A percentile compares a stretch with the other conserved stretches of the same genome.
Evolutionary conservation across 352 stramenopile genomes (phyloP).

Genomic region (Phytophthora quininea): DNA sequence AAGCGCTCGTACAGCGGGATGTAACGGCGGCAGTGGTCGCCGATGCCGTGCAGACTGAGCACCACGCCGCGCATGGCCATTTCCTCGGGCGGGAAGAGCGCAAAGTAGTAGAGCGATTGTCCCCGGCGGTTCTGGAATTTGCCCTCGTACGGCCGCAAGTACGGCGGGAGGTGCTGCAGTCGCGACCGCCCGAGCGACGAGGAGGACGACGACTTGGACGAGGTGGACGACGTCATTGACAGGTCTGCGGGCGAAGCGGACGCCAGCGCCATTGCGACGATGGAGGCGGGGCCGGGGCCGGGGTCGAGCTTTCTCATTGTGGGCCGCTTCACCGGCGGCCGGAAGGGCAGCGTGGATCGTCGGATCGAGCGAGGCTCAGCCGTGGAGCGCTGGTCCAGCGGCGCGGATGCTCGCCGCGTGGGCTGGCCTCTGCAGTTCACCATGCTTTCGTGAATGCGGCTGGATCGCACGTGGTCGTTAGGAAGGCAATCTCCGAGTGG

Average conservation of each 20-base stretch:
- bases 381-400: conserved; percentile 10
- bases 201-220: conserved; percentile 20
- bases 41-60: conserved; percentile 59
- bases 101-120: conserved; percentile 54
- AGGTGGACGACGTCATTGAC: conserved; percentile 16
- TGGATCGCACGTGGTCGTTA: not conserved
- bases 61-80: conserved; percentile 48
- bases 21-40: conserved; percentile 57
- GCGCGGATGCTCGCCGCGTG: conserved; percentile 2
- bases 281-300: conserved; percentile 14
- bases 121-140: conserved; percentile 45
- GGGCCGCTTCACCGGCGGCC: conserved; percentile 2
- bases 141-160: conserved; percentile 38
- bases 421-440: conserved; percentile 38
- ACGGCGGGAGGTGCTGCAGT: conserved; percentile 22
- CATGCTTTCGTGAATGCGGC: conserved; percentile 31
- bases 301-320: conserved; percentile 19
- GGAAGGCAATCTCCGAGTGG: conserved; percentile 10
- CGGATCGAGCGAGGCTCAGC: not conserved
- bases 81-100: conserved; percentile 43
- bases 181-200: conserved; percentile 17
- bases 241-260: conserved; percentile 21
- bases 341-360: conserved; percentile 10
- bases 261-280: conserved; percentile 30
- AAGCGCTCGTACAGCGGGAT: conserved; percentile 51